Percentiles rank a stretch among this genome's conserved stretches.
Conservation (phyloP, 768 basidiomycete species). For the Pleurotus ostreatus region DNA sequence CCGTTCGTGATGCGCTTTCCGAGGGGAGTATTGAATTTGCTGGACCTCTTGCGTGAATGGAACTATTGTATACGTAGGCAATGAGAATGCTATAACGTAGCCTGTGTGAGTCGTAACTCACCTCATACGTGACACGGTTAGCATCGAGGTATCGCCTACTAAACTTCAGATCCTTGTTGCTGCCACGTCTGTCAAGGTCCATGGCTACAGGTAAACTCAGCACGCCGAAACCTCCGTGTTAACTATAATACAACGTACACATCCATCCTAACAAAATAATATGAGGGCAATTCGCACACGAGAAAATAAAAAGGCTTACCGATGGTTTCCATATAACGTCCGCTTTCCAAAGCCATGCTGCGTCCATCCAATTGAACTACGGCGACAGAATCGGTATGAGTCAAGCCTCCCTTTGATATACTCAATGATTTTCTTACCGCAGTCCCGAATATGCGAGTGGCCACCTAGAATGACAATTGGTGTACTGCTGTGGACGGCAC, state of each 20-base stretch:
- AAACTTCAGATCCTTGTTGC: slow-evolving; percentile 52
- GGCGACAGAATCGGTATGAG: neutral
- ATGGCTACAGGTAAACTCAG: slow-evolving; percentile 29
- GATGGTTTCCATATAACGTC: slow-evolving; percentile 91
- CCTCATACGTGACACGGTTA: slow-evolving; percentile 73
- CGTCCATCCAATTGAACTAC: slow-evolving; percentile 64
- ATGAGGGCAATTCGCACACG: neutral
- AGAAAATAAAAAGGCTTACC: slow-evolving; percentile 36
- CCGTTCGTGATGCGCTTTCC: slow-evolving; percentile 54
- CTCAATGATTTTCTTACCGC: slow-evolving; percentile 37
- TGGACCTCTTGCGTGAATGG: slow-evolving; percentile 52
- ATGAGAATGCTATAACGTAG: slow-evolving; percentile 1
- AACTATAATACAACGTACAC: slow-evolving; percentile 36
- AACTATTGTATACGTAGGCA: slow-evolving; percentile 36
- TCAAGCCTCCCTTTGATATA: too few relatives aligned
- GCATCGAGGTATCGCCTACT: slow-evolving; percentile 74
- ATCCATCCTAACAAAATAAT: slow-evolving; percentile 47
- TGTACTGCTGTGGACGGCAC: slow-evolving; percentile 64
- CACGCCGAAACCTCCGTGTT: neutral
- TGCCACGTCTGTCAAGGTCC: slow-evolving; percentile 38
- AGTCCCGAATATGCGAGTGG: slow-evolving; percentile 79
- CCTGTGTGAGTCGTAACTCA: slow-evolving; percentile 20
- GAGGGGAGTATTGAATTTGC: slow-evolving; percentile 55
- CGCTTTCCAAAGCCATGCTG: slow-evolving; percentile 79
- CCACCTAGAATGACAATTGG: slow-evolving; percentile 86